Conservation (phyloP, 805 yeast genomes). For the Yarrowia yakushimensis region DNA sequence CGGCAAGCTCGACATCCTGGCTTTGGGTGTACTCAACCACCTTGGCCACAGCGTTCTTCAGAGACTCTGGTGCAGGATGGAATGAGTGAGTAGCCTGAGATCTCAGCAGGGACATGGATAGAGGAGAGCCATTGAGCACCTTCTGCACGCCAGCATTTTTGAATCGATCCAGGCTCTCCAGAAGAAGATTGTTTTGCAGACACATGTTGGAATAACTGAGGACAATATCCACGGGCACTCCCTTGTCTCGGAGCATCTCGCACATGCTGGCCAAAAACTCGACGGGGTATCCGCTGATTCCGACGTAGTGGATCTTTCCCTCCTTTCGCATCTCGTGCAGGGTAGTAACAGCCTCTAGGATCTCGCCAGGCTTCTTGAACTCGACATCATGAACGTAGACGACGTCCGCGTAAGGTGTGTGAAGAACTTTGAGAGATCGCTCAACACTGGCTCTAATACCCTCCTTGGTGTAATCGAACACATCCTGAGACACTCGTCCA, state of each 20-base stretch:
- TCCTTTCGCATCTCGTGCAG: conserved; percentile 56
- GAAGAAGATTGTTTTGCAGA: conserved; percentile 65
- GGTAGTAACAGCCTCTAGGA: conserved; percentile 60
- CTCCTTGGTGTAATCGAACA: conserved; percentile 68
- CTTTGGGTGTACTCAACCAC: conserved; percentile 46
- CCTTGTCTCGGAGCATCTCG: conserved; percentile 36
- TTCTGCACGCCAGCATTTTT: conserved; percentile 52
- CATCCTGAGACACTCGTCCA: conserved; percentile 65
- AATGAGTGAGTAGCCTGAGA: conserved; percentile 63
- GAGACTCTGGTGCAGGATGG: conserved; percentile 71
- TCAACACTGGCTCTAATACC: conserved; percentile 59
- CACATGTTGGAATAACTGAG: conserved; percentile 80
- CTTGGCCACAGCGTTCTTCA: conserved; percentile 46
- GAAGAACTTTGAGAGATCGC: conserved; percentile 64
- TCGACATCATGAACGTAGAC: conserved; percentile 90
- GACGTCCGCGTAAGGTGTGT: conserved; percentile 68
- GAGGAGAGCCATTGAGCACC: conserved; percentile 77
- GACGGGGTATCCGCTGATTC: conserved; percentile 86
- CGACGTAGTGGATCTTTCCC: conserved; percentile 63
- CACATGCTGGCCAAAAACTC: conserved; percentile 59
- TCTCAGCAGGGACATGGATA: conserved; percentile 82
- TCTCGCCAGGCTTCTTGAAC: conserved; percentile 56
- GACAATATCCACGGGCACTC: conserved; percentile 69
- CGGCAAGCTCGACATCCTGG: conserved; percentile 66
- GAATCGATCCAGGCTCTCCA: conserved; percentile 43